These are phyloP conservation scores for Biscogniauxia sp. DNA, from an alignment of 2,329 filamentous ascomycete species.

Conservation along the genomic window DNA sequence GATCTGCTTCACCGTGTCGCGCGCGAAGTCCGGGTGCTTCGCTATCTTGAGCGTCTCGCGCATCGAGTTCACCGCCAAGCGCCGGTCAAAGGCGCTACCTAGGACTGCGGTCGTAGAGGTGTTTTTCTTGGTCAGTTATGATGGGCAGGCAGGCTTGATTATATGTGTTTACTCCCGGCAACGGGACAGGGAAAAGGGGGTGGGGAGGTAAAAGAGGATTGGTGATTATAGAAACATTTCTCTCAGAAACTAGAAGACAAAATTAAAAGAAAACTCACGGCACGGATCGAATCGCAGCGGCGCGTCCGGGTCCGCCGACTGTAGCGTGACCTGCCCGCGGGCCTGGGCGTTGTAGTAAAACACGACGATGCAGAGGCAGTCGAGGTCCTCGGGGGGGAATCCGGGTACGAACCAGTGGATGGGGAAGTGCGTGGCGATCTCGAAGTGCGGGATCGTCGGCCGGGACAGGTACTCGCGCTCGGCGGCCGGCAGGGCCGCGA, in stretches of 20 bases:
- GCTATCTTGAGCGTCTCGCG: conserved; percentile 42
- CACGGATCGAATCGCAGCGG: conserved; percentile 53
- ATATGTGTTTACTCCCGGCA: no score
- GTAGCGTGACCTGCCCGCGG: conserved; percentile 49
- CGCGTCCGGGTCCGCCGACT: conserved; percentile 48
- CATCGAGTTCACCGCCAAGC: conserved; percentile 46
- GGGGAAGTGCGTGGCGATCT: conserved; percentile 48
- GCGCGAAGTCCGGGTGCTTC: conserved; percentile 42
- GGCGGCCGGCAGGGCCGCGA: conserved; percentile 43
- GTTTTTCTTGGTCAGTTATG: no score
- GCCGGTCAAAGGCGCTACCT: conserved; percentile 52
- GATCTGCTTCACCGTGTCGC: conserved; percentile 41
- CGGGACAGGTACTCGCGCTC: conserved; percentile 44
- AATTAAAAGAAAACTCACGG: conserved; percentile 19
- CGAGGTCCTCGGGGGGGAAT: conserved; percentile 34
- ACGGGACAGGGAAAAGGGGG: no score
- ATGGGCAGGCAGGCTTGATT: no score
- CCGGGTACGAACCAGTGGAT: conserved; percentile 42
- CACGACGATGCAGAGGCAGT: conserved; percentile 43
- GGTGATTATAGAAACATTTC: no score
- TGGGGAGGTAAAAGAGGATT: no score
- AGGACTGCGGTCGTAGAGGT: conserved; percentile 31
- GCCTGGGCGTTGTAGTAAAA: conserved; percentile 55
- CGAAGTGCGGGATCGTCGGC: conserved; percentile 55
- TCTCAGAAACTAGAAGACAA: no score